These are phyloP conservation scores for Coffea canephora DNA, from an alignment of 257 asterid genomes.

Conservation along the genomic window DNA sequence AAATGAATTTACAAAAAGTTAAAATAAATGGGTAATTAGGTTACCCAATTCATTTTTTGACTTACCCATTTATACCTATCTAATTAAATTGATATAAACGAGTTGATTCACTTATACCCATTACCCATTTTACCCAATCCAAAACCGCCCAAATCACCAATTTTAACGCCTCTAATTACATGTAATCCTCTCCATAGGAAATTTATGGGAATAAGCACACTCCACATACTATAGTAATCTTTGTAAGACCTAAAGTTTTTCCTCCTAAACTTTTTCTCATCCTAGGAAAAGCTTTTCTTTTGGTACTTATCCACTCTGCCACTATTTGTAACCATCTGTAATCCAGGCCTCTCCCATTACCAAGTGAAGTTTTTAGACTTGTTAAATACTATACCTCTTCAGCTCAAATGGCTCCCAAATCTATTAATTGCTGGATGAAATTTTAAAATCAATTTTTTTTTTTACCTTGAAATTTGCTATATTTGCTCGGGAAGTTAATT, in stretches of 20 bases:
- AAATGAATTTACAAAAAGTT: no score
- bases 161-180: no score
- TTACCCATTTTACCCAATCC: no score
- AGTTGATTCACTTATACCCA: no score
- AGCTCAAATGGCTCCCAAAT: neutral
- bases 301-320: neutral
- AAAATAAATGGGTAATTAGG: no score
- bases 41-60: no score
- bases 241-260: no score
- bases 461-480: neutral
- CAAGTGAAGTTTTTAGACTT: neutral
- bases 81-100: no score
- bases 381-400: neutral
- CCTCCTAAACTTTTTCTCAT: no score
- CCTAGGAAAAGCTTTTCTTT: neutral
- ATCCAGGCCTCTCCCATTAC: neutral
- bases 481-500: neutral
- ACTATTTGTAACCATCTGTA: neutral
- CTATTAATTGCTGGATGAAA: neutral
- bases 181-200: neutral
- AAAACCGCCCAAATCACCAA: no score
- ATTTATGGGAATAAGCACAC: neutral
- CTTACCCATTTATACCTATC: no score
- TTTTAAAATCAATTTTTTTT: neutral
- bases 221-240: neutral